These are phyloP conservation scores for Podospora comata DNA, from an alignment of 495 filamentous ascomycete species.

Conservation along the genomic window DNA sequence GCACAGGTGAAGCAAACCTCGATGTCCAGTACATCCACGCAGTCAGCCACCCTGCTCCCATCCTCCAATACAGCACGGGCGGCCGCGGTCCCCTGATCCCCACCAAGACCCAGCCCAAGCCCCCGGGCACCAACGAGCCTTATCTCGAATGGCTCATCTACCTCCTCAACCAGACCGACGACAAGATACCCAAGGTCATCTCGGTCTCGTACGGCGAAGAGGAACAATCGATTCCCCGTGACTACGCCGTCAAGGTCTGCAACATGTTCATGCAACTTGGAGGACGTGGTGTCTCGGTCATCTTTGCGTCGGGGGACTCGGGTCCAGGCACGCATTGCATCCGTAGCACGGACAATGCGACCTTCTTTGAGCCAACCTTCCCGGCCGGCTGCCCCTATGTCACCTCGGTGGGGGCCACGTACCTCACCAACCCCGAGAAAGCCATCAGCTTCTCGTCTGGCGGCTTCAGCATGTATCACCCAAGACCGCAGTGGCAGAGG, in stretches of 20 bases:
- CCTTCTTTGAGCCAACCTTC: constrained; percentile 60
- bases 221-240: constrained; percentile 67
- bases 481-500: constrained; percentile 60
- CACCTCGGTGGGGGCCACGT: constrained; percentile 69
- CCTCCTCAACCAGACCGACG: constrained; percentile 33
- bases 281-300: constrained; percentile 69
- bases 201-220: constrained; percentile 81
- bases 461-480: constrained; percentile 67
- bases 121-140: constrained; percentile 66
- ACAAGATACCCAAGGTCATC: constrained; percentile 67
- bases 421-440: constrained; percentile 56
- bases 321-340: constrained; percentile 64
- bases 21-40: constrained; percentile 69
- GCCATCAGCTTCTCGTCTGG: constrained; percentile 55
- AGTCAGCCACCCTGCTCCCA: constrained; percentile 35
- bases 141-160: constrained; percentile 71
- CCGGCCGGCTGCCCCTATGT: constrained; percentile 64
- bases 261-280: constrained; percentile 63
- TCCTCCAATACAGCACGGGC: constrained; percentile 44
- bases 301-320: constrained; percentile 72
- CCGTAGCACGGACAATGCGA: constrained; percentile 66
- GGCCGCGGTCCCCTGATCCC: constrained; percentile 55
- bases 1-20: constrained; percentile 62
- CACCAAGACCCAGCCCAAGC: constrained; percentile 50
- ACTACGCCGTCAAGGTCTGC: constrained; percentile 68